These are phyloP conservation scores for Emergomyces orientalis DNA, from an alignment of 2,329 filamentous ascomycete species.

Conservation along the genomic window DNA sequence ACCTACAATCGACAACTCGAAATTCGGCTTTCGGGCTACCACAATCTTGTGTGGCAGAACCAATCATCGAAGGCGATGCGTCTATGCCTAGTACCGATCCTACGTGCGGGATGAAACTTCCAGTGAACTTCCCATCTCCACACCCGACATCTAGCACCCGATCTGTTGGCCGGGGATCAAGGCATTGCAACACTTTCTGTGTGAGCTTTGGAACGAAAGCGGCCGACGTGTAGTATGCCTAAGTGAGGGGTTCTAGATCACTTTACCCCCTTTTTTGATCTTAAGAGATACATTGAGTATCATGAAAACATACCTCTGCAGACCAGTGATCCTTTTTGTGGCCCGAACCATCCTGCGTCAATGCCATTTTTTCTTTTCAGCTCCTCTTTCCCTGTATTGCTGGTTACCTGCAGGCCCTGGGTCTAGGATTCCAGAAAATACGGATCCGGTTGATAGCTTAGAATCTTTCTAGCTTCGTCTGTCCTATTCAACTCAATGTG, in stretches of 20 bases:
- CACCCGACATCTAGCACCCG: slow-evolving; percentile 55
- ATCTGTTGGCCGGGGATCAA: slow-evolving; percentile 51
- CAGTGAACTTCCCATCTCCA: slow-evolving; percentile 53
- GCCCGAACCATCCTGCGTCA: not conserved
- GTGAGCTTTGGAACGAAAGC: slow-evolving; percentile 56
- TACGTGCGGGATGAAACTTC: slow-evolving; percentile 44
- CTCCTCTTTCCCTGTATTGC: no score
- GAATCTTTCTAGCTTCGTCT: no score
- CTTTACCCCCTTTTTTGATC: not conserved
- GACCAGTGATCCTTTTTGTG: slow-evolving; percentile 32
- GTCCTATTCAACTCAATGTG: no score
- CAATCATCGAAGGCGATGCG: slow-evolving; percentile 51
- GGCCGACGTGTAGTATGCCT: slow-evolving; percentile 54
- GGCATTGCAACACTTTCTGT: slow-evolving; percentile 49
- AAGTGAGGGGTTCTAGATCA: slow-evolving; percentile 9
- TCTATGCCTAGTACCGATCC: slow-evolving; percentile 50
- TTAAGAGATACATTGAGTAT: not conserved
- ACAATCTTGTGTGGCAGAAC: slow-evolving; percentile 41
- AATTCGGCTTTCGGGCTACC: slow-evolving; percentile 23
- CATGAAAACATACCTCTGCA: slow-evolving; percentile 23
- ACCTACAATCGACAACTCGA: slow-evolving; percentile 28
- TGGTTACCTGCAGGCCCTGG: no score
- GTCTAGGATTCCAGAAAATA: no score
- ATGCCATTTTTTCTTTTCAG: not conserved
- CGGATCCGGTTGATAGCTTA: no score